A percentile compares a stretch with the other conserved stretches of the same genome.
phyloP scores from a whole-genome alignment of 2,329 filamentous ascomycete species.

The Scytalidium sp. region DNA sequence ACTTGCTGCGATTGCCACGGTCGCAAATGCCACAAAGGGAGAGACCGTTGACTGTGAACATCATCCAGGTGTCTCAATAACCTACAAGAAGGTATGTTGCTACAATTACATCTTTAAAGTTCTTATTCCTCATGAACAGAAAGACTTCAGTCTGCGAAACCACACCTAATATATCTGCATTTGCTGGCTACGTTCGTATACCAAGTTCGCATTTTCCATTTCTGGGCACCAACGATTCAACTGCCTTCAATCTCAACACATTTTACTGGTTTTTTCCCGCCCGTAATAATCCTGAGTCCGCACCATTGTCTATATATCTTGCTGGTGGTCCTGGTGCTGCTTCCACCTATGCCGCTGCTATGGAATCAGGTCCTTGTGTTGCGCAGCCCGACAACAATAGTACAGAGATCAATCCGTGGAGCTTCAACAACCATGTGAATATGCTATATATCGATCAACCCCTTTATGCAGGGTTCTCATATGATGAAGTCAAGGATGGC shows the following conservation, averaged over 20 bases:
- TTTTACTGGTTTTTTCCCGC: slow-evolving; percentile 43
- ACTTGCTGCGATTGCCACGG: too few relatives aligned
- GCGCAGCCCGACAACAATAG: slow-evolving; percentile 35
- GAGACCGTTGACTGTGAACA: too few relatives aligned
- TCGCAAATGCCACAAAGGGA: too few relatives aligned
- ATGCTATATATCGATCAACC: slow-evolving; percentile 56
- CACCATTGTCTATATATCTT: slow-evolving; percentile 56
- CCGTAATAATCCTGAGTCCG: slow-evolving; percentile 40
- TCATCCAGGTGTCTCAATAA: slow-evolving; percentile 24
- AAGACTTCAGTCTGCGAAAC: not conserved
- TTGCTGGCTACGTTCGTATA: not conserved
- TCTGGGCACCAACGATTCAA: slow-evolving; percentile 11
- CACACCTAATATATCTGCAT: not conserved
- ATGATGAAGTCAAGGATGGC: slow-evolving; percentile 45
- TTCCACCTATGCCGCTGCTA: slow-evolving; percentile 58
- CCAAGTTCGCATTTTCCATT: not conserved
- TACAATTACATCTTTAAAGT: not conserved
- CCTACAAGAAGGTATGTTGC: slow-evolving; percentile 33
- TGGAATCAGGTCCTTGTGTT: slow-evolving; percentile 48
- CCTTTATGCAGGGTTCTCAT: slow-evolving; percentile 62
- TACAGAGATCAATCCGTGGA: slow-evolving; percentile 49
- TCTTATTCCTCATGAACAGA: not conserved
- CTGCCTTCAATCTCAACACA: slow-evolving; percentile 35
- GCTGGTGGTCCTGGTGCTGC: slow-evolving; percentile 62
- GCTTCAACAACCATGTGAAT: slow-evolving; percentile 58